These are phyloP conservation scores for Sarcocystis neurona DNA, from an alignment of 169 alveolate genomes.

Conservation along the genomic window DNA sequence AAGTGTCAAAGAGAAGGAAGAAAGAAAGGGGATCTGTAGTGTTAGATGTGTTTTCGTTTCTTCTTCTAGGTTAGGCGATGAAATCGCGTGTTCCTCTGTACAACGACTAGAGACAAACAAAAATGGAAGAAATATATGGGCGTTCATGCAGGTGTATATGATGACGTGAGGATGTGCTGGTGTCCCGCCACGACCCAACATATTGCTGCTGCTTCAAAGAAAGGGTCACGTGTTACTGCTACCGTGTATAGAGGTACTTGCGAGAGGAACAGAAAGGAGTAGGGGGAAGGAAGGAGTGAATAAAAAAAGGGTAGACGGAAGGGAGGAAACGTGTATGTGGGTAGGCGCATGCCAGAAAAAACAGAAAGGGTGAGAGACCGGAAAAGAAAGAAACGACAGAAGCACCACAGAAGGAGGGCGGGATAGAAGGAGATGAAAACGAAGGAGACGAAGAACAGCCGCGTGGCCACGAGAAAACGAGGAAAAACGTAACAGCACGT, in stretches of 20 bases:
- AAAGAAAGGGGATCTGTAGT: background rate
- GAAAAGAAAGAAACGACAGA: background rate
- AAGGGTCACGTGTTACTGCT: background rate
- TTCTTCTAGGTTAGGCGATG: background rate
- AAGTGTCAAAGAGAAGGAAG: slow-evolving; percentile 16
- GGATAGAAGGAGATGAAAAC: too few species aligned
- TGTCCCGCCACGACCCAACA: background rate
- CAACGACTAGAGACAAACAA: background rate
- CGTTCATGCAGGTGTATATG: background rate
- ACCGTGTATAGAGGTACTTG: background rate
- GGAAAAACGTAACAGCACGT: too few species aligned
- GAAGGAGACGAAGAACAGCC: too few species aligned
- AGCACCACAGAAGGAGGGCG: too few species aligned
- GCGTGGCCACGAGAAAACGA: too few species aligned
- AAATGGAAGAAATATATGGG: background rate
- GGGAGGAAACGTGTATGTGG: too few species aligned
- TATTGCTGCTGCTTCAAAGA: background rate
- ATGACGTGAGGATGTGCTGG: background rate
- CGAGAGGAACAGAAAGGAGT: background rate
- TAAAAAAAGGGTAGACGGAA: too few species aligned
- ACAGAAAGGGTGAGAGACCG: background rate
- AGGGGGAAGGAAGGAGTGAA: background rate
- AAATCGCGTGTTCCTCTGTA: background rate
- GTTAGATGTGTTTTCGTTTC: background rate
- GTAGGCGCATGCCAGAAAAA: background rate